Percentiles rank a stretch among this genome's conserved stretches.
These are phyloP conservation scores for Thermothielavioides terrestris DNA, from an alignment of 495 filamentous ascomycete genomes.

Conservation along the genomic window DNA sequence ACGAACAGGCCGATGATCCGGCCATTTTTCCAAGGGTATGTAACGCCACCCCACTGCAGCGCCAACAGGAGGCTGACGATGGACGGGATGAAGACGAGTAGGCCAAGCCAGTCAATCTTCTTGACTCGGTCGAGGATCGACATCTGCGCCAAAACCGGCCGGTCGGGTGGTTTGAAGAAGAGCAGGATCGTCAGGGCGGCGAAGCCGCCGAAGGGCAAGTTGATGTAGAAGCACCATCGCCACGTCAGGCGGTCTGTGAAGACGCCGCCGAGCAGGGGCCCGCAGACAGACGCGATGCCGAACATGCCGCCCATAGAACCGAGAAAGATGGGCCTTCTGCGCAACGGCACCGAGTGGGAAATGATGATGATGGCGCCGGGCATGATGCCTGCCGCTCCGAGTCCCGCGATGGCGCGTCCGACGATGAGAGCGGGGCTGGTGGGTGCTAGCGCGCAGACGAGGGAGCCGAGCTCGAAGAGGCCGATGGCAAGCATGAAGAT, in stretches of 20 bases:
- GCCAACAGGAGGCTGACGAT: constrained; percentile 50
- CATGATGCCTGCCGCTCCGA: constrained; percentile 23
- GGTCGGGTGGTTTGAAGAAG: constrained; percentile 32
- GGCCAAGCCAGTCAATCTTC: constrained; percentile 35
- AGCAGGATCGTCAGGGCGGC: constrained; percentile 22
- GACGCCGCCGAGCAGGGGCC: constrained; percentile 39
- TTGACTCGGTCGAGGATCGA: constrained; percentile 12
- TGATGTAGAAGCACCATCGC: constrained; percentile 43
- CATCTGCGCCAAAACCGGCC: constrained; percentile 9
- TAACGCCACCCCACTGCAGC: constrained; percentile 52
- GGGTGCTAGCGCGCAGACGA: constrained; percentile 44
- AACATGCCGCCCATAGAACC: constrained; percentile 5
- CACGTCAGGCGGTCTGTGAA: constrained; percentile 32
- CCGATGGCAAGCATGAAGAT: constrained; percentile 33
- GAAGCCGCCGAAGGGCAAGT: constrained; percentile 19
- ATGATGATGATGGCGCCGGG: constrained; percentile 36
- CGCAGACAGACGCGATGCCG: constrained; percentile 11
- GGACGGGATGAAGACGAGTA: constrained; percentile 38
- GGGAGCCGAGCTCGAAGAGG: constrained; percentile 44
- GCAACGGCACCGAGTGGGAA: constrained; percentile 38
- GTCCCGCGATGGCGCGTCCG: constrained; percentile 28
- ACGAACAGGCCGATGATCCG: constrained; percentile 48
- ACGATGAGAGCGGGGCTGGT: constrained; percentile 43
- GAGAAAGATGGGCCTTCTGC: constrained; percentile 30
- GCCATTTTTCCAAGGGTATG: constrained; percentile 45